Evolutionary conservation across 352 stramenopile genomes (phyloP).

Genomic region (Phytophthora nicotianae): DNA sequence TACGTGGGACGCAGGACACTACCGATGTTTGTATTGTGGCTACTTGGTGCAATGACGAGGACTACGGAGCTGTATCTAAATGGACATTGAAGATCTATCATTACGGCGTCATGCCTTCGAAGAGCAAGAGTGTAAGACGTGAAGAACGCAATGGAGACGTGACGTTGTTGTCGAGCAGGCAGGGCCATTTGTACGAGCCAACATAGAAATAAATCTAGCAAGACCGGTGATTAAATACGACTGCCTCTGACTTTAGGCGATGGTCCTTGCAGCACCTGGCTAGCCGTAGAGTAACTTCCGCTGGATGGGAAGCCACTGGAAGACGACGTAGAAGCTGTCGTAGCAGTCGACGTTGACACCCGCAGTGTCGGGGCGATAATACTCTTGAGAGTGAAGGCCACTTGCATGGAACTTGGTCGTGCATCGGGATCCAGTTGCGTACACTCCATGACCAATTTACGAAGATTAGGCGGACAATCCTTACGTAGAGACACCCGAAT

Average conservation of each 20-base stretch:
- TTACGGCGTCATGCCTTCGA: no score
- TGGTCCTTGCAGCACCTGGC: conserved; percentile 17
- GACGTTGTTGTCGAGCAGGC: no score
- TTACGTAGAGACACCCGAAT: conserved; percentile 54
- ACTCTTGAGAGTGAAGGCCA: conserved; percentile 75
- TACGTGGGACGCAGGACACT: no score
- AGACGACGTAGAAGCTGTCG: conserved; percentile 26
- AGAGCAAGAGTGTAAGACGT: no score
- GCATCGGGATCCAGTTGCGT: conserved; percentile 69
- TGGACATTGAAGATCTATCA: no score
- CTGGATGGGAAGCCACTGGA: conserved; percentile 14
- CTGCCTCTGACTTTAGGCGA: conserved; percentile 15
- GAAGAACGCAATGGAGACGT: no score
- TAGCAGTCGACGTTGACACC: conserved; percentile 30
- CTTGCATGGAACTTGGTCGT: conserved; percentile 71
- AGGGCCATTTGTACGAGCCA: no score
- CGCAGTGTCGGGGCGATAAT: conserved; percentile 65
- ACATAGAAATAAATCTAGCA: no score
- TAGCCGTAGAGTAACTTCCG: conserved; percentile 9
- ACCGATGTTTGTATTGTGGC: no score
- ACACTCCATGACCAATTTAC: conserved; percentile 58
- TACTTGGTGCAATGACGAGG: no score
- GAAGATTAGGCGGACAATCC: conserved; percentile 63
- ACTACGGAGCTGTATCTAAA: no score
- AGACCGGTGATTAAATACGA: conserved; percentile 31